A percentile compares a stretch with the other conserved stretches of the same genome.
phyloP scores from a whole-genome alignment of 78 protist species.

The Planoprotostelium fungivorum region DNA sequence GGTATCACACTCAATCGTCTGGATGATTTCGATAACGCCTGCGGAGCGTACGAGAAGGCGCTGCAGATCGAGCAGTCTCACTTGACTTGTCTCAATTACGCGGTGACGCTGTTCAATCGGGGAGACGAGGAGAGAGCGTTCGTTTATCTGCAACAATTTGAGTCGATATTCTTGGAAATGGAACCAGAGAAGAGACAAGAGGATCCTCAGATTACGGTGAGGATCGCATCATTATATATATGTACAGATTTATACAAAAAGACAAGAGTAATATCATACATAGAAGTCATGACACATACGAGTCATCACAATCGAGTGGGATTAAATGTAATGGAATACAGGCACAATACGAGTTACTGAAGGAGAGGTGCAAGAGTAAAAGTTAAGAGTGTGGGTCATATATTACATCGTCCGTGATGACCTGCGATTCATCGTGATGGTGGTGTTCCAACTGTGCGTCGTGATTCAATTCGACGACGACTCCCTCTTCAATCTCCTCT shows the following conservation, averaged over 20 bases:
- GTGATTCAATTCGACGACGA: no score
- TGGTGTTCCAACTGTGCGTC: no score
- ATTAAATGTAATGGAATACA: not conserved
- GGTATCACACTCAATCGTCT: conserved; percentile 66
- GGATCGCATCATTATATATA: no score
- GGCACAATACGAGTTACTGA: not conserved
- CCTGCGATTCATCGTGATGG: no score
- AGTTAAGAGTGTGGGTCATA: not conserved
- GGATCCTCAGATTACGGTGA: conserved; percentile 11
- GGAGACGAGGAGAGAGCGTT: not conserved
- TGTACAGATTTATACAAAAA: no score
- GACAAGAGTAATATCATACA: no score
- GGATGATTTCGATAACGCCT: conserved; percentile 60
- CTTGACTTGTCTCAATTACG: conserved; percentile 44
- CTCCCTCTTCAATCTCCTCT: no score
- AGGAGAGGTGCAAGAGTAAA: no score
- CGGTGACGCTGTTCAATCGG: conserved; percentile 30
- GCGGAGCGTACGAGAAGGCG: conserved; percentile 47
- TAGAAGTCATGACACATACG: no score
- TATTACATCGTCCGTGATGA: no score
- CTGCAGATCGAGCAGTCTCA: conserved; percentile 1
- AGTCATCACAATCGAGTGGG: not conserved
- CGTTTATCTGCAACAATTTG: conserved; percentile 2
- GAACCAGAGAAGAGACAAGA: not conserved
- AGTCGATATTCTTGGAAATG: not conserved